Evolutionary conservation across 1,139 yeast species (phyloP).

Genomic region (Kodamaea sp.): DNA sequence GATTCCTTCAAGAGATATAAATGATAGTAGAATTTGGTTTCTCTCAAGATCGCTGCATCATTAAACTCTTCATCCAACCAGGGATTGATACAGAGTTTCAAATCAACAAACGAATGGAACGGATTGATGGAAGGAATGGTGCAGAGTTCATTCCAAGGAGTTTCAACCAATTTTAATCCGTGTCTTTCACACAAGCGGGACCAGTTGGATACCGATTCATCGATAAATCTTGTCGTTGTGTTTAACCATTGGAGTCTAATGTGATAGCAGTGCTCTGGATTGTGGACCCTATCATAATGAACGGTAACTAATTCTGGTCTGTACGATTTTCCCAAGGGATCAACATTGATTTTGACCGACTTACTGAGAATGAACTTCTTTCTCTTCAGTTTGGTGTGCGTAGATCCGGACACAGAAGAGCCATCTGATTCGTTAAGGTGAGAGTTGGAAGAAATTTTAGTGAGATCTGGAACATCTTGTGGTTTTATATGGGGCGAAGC

Average conservation of each 20-base stretch:
- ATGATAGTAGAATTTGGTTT: slow-evolving; percentile 62
- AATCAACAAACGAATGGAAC: slow-evolving; percentile 80
- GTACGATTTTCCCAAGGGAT: slow-evolving; percentile 68
- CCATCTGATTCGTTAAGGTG: slow-evolving; percentile 28
- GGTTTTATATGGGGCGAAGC: slow-evolving; percentile 26
- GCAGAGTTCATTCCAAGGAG: slow-evolving; percentile 88
- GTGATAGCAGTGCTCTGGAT: slow-evolving; percentile 94
- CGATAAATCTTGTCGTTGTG: slow-evolving; percentile 85
- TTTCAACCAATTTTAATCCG: slow-evolving; percentile 85
- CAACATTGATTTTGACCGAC: slow-evolving; percentile 72
- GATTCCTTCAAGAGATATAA: slow-evolving; percentile 61
- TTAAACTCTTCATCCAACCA: slow-evolving; percentile 60
- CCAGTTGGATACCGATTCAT: slow-evolving; percentile 83
- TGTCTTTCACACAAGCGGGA: slow-evolving; percentile 81
- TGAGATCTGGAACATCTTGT: slow-evolving; percentile 25
- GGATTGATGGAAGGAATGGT: slow-evolving; percentile 78
- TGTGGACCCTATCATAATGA: slow-evolving; percentile 89
- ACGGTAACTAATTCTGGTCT: slow-evolving; percentile 79
- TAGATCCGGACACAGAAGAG: slow-evolving; percentile 37
- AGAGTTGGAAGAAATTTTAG: slow-evolving; percentile 26
- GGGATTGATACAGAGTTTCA: slow-evolving; percentile 66
- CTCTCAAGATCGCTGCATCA: slow-evolving; percentile 44
- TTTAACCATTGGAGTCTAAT: slow-evolving; percentile 90
- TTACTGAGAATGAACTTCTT: slow-evolving; percentile 53
- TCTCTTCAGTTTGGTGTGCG: slow-evolving; percentile 23